A percentile compares a stretch with the other conserved stretches of the same genome.
Evolutionary conservation across 75 land plant genomes (phyloP).

Genomic region (Picea glauca): DNA sequence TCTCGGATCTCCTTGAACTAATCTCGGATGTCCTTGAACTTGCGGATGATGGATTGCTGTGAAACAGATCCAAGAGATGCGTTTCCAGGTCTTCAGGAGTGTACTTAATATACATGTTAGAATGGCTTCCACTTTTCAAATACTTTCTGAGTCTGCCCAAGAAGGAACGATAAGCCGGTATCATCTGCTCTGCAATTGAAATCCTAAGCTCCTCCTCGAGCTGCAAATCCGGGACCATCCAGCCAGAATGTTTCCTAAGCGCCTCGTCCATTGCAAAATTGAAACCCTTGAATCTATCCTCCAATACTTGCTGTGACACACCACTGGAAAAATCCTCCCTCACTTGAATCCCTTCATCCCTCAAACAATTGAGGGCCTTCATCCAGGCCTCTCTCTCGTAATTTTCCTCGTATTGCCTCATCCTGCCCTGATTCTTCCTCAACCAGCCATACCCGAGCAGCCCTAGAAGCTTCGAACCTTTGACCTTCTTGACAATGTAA

Average conservation of each 20-base stretch:
- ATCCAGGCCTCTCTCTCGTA: conserved; percentile 23
- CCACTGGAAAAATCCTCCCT: conserved; percentile 20
- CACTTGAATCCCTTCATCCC: conserved; percentile 3
- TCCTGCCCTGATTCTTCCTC: background rate
- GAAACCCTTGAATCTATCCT: conserved; percentile 33
- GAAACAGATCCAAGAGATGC: conserved; percentile 34
- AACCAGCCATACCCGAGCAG: conserved; percentile 24
- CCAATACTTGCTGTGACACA: conserved; percentile 16
- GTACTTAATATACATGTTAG: conserved; percentile 65
- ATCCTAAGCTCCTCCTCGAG: conserved; percentile 32
- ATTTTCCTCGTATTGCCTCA: conserved; percentile 15
- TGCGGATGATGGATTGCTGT: conserved; percentile 20
- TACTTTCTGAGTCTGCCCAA: conserved; percentile 19
- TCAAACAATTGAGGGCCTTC: conserved; percentile 16
- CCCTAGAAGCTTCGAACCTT: conserved; percentile 25
- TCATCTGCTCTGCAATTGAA: conserved; percentile 27
- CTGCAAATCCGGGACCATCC: conserved; percentile 30
- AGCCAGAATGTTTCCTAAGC: conserved; percentile 23
- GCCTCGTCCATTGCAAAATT: conserved; percentile 34
- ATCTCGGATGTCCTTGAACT: background rate
- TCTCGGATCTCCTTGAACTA: background rate
- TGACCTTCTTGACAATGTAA: conserved; percentile 46
- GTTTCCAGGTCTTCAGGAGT: conserved; percentile 65
- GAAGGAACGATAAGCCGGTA: conserved; percentile 18
- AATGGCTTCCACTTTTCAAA: conserved; percentile 59